Evolutionary conservation across 768 basidiomycete genomes (phyloP), one percentile per base, ranked within the genome.

Genomic region (Daedalea quercina): DNA sequence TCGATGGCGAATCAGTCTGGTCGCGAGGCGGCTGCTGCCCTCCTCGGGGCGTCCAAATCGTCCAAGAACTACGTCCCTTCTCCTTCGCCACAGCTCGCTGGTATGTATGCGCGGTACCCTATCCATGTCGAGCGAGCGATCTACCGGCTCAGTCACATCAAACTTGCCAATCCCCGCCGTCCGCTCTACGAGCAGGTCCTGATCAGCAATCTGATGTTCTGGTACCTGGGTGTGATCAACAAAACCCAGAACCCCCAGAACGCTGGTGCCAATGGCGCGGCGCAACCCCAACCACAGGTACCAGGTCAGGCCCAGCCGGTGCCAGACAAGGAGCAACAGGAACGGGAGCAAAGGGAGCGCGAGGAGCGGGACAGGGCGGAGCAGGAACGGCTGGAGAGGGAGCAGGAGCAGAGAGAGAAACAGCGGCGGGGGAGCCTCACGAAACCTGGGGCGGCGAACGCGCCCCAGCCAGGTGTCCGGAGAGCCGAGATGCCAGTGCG

Each of bases 91-190:
- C 79, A 73, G 43, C 52, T 70, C 28, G 63, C 66, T 17, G 74
- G 73, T 24, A 63, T 67, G 42, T 85, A 79, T 58, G 76, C 94
- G 47, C 82, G 96, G 58, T 94, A 98, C 66, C 96, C 96, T 9
- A 97, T 99, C 55, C 96, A 99, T 63, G 96, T 99, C 57, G 96
- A 99, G 67, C 82, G 96, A 31, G 96, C 96, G 2, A 94, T 99
- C 44, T 99, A 99, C 70, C 79, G 96, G 54, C 75, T 99, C 47
- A 94, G 91, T 66, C 96, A 99, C 65, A 99, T 99, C 76, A 99
- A 99, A 69, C 77, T 99, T 43, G 96, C 96, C 20, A 99, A 98
- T 70, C 94, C 96, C 9, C 79, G 96, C 54, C 79, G 96, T 43
- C 94, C 96, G 24, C 76, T 99, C 17, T 98, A 96, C 63, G 96